Evolutionary conservation across 2,329 filamentous ascomycete species (phyloP).

Genomic region (Apiospora aurea): DNA sequence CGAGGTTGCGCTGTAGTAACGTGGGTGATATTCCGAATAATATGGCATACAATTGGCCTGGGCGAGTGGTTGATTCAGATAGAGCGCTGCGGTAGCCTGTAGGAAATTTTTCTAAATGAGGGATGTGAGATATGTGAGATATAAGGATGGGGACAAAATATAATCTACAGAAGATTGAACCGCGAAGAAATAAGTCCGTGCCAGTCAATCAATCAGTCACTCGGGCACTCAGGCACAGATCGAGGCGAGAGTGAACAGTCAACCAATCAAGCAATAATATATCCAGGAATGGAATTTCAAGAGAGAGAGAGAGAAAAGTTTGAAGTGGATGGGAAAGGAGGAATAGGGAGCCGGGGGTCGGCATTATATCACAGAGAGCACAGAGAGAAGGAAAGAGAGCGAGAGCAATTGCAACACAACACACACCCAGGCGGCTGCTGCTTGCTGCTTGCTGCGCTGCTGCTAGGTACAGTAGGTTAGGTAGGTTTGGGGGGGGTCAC

Average conservation of each 20-base stretch:
- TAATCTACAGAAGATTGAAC: conserved; percentile 6
- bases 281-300: not conserved
- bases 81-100: not conserved
- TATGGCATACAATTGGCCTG: not conserved
- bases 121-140: conserved; percentile 16
- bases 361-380: conserved; percentile 4
- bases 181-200: conserved; percentile 8
- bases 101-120: conserved; percentile 8
- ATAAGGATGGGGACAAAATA: conserved; percentile 14
- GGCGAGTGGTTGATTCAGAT: not conserved
- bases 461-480: not conserved
- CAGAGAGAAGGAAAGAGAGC: not conserved
- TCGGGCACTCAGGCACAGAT: not conserved
- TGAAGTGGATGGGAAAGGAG: conserved; percentile 8
- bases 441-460: conserved; percentile 1
- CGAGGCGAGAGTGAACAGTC: not conserved
- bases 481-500: not conserved
- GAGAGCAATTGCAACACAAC: conserved; percentile 3
- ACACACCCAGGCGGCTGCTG: not conserved
- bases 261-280: not conserved
- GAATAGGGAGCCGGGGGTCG: not conserved
- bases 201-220: not conserved
- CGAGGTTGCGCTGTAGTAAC: not conserved
- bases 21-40: not conserved
- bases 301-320: not conserved